Evolutionary conservation across 495 filamentous ascomycete genomes (phyloP).

Genomic region (Copromyces sp.): DNA sequence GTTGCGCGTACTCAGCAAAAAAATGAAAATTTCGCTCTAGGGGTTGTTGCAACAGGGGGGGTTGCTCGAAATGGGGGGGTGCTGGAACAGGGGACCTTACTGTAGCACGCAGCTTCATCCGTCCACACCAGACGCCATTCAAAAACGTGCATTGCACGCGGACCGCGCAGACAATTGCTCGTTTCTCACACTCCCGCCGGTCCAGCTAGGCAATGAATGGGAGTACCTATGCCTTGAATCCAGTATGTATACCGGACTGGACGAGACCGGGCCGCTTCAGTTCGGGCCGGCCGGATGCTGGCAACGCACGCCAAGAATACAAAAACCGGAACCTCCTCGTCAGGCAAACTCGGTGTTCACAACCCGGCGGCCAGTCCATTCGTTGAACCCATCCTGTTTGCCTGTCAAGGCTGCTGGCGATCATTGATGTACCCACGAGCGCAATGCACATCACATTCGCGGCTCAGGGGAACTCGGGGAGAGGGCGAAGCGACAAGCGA

Average conservation of each 20-base stretch:
- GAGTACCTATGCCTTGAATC: neutral
- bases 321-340: neutral
- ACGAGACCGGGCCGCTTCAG: neutral
- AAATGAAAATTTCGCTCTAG: too few relatives aligned
- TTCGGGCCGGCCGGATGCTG: neutral
- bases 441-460: neutral
- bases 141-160: neutral
- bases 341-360: neutral
- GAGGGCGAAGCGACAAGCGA: neutral
- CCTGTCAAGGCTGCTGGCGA: neutral
- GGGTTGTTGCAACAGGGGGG: too few relatives aligned
- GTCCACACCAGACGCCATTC: neutral
- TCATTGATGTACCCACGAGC: neutral
- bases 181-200: neutral
- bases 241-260: neutral
- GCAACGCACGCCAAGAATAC: neutral
- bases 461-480: neutral
- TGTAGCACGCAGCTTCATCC: neutral
- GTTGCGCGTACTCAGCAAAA: too few relatives aligned
- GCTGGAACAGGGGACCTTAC: too few relatives aligned
- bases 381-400: neutral
- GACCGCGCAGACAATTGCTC: neutral
- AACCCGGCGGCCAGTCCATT: neutral
- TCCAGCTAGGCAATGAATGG: neutral
- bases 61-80: too few relatives aligned